These are phyloP conservation scores for Aspergillus cejpii DNA, from an alignment of 2,329 filamentous ascomycete genomes.

Conservation along the genomic window DNA sequence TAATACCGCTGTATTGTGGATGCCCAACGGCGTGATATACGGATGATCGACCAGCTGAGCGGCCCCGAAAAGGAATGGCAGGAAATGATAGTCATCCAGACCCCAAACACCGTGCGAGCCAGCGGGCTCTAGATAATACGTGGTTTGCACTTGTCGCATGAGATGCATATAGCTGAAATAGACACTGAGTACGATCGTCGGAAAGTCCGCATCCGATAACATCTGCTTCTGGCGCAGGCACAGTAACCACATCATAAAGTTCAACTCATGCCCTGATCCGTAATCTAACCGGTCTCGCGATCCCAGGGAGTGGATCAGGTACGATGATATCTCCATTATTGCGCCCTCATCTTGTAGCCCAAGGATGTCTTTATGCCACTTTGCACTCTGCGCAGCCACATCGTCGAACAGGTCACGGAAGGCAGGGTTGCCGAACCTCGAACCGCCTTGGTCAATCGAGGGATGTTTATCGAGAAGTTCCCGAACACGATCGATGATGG, in stretches of 20 bases:
- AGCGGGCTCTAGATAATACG: conserved; percentile 94
- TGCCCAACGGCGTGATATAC: conserved; percentile 69
- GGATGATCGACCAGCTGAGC: conserved; percentile 80
- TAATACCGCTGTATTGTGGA: conserved; percentile 80
- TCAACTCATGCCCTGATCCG: conserved; percentile 92
- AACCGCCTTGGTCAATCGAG: conserved; percentile 77
- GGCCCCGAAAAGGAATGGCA: conserved; percentile 91
- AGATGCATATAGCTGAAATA: conserved; percentile 76
- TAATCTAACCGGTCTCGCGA: conserved; percentile 88
- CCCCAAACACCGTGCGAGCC: conserved; percentile 98
- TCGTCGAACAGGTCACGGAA: conserved; percentile 72
- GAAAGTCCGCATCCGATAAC: conserved; percentile 61
- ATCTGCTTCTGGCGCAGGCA: conserved; percentile 75
- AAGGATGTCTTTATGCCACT: conserved; percentile 40
- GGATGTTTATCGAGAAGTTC: conserved; percentile 62
- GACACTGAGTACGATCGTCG: conserved; percentile 65
- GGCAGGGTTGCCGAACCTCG: conserved; percentile 87
- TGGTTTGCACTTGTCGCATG: conserved; percentile 81
- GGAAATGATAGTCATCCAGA: conserved; percentile 92
- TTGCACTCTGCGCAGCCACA: conserved; percentile 34
- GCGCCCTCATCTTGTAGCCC: conserved; percentile 43
- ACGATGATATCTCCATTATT: conserved; percentile 66
- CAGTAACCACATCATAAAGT: conserved; percentile 95
- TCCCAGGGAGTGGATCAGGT: conserved; percentile 77
- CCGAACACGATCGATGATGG: conserved; percentile 64